phyloP scores from a whole-genome alignment of 164 flowering plant genomes.

The Annona cherimola region DNA sequence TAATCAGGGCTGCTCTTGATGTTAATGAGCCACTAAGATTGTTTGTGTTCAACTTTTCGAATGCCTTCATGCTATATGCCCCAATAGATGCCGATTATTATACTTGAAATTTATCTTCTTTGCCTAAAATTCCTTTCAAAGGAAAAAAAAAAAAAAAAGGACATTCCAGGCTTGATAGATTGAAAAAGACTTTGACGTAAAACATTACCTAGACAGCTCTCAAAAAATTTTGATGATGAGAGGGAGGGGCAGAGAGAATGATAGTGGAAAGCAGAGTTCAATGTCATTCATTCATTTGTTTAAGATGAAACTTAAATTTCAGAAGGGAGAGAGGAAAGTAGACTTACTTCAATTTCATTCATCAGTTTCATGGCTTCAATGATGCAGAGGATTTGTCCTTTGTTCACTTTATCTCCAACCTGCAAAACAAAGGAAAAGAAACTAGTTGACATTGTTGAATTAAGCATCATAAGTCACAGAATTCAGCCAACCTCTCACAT shows the following conservation, averaged over 20 bases:
- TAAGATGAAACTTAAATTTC: not conserved
- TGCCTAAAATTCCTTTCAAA: not conserved
- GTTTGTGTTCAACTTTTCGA: too few relatives aligned
- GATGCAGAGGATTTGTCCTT: conserved; percentile 46
- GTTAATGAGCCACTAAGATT: too few relatives aligned
- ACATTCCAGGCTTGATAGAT: not conserved
- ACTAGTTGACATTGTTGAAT: not conserved
- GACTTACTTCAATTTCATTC: conserved; percentile 46
- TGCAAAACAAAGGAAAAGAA: conserved; percentile 3
- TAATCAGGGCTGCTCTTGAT: too few relatives aligned
- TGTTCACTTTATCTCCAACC: conserved; percentile 47
- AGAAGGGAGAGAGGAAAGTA: not conserved
- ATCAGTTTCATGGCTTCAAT: conserved; percentile 54
- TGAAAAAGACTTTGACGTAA: too few relatives aligned
- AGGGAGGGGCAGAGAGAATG: not conserved
- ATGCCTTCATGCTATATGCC: too few relatives aligned
- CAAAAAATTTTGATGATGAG: not conserved
- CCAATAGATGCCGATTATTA: not conserved
- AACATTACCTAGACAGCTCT: not conserved
- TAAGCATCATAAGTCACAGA: not conserved
- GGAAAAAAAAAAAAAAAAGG: not conserved
- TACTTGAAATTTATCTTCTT: not conserved
- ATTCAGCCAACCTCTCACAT: not conserved
- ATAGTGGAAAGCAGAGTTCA: not conserved
- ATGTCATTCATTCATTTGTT: not conserved